Evolutionary conservation across 495 filamentous ascomycete species (phyloP).

Genomic region (Trichoderma gamsii): DNA sequence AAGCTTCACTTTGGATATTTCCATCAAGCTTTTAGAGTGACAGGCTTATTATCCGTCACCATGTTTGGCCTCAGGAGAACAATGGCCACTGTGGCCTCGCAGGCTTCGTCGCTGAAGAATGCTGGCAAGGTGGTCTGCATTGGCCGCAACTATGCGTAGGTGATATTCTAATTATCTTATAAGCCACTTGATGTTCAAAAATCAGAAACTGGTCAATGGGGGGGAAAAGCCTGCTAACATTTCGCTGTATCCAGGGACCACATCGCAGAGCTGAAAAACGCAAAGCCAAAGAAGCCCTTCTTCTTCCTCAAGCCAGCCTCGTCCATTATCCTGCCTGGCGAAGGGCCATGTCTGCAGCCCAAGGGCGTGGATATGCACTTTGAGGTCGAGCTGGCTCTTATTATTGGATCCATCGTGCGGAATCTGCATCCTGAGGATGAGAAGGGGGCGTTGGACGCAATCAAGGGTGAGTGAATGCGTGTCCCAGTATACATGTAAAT

Average conservation of each 20-base stretch:
- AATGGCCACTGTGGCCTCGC: slow-evolving; percentile 45
- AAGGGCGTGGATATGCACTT: slow-evolving; percentile 80
- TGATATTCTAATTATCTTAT: neutral
- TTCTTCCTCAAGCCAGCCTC: slow-evolving; percentile 96
- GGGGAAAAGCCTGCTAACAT: neutral
- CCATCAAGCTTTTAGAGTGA: neutral
- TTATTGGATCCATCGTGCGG: slow-evolving; percentile 72
- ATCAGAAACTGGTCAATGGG: too few species aligned
- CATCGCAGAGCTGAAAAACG: slow-evolving; percentile 83
- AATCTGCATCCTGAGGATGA: slow-evolving; percentile 65
- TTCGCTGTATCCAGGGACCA: slow-evolving; percentile 61
- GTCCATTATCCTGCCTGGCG: slow-evolving; percentile 68
- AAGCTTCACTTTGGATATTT: neutral
- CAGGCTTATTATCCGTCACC: neutral
- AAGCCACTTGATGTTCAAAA: neutral
- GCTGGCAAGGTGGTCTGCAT: slow-evolving; percentile 92
- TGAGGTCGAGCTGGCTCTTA: slow-evolving; percentile 86
- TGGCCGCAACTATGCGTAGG: slow-evolving; percentile 93
- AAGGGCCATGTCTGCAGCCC: slow-evolving; percentile 79
- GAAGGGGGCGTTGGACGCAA: slow-evolving; percentile 54
- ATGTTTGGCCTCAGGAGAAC: slow-evolving; percentile 32
- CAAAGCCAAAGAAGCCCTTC: slow-evolving; percentile 83
- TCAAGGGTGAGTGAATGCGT: slow-evolving; percentile 42
- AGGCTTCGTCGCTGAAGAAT: slow-evolving; percentile 48
- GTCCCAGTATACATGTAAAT: neutral